Conservation (phyloP, 345 rosid genomes). For the Rhodamnia rubescens region DNA sequence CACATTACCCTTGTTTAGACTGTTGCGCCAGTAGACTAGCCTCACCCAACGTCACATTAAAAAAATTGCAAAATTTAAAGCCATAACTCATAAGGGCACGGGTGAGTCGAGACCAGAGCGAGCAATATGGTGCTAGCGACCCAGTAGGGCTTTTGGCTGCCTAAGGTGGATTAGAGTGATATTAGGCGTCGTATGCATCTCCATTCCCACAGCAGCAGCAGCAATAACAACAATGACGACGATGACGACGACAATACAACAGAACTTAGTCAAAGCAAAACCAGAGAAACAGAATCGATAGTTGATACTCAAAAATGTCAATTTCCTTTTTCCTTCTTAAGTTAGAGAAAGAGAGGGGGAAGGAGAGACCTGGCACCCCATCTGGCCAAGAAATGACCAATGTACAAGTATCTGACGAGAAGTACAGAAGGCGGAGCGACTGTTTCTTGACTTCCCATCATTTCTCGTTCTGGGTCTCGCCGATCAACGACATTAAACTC, state of each 20-base stretch:
- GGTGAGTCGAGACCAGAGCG: neutral
- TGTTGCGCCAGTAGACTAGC: neutral
- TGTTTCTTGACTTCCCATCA: neutral
- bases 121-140: neutral
- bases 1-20: neutral
- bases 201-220: neutral
- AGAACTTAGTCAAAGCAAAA: neutral
- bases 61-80: neutral
- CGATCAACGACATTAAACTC: neutral
- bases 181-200: neutral
- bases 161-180: neutral
- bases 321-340: neutral
- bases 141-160: neutral
- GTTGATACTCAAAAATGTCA: neutral
- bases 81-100: neutral
- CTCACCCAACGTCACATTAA: neutral
- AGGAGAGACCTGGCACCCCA: conserved; percentile 71
- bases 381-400: conserved; percentile 76
- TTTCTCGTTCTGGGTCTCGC: neutral
- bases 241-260: too few relatives aligned
- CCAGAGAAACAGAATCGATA: neutral
- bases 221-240: neutral
- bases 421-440: neutral
- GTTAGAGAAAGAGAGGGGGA: neutral
- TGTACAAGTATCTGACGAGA: conserved; percentile 34